These are phyloP conservation scores for Salix suchowensis DNA, from an alignment of 345 rosid genomes.

Conservation along the genomic window DNA sequence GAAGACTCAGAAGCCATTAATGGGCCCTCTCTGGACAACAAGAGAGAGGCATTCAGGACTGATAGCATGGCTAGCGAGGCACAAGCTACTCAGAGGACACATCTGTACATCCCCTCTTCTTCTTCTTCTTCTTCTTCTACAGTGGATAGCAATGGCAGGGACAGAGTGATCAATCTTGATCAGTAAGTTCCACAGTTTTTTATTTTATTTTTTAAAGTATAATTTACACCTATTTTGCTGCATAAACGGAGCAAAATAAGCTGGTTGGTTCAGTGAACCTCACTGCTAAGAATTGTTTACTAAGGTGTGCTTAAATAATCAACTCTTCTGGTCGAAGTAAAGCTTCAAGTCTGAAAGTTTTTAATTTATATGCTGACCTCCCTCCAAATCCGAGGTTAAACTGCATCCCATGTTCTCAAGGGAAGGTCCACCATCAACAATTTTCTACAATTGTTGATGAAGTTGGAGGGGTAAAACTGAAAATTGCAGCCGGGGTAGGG, in stretches of 20 bases:
- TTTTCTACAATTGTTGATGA: background rate
- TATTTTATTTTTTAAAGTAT: background rate
- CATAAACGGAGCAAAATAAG: background rate
- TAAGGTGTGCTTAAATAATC: background rate
- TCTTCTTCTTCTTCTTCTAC: slow-evolving; percentile 9
- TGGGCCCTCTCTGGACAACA: slow-evolving; percentile 13
- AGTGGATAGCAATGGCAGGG: slow-evolving; percentile 18
- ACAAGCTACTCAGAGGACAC: slow-evolving; percentile 3
- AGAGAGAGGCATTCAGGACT: slow-evolving; percentile 1
- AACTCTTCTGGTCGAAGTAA: background rate
- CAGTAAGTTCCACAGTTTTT: slow-evolving; percentile 42
- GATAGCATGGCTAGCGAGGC: background rate
- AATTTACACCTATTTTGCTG: background rate
- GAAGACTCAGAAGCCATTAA: slow-evolving; percentile 6
- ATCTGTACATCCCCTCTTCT: slow-evolving; percentile 18
- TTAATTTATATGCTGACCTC: background rate
- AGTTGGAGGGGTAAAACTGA: background rate
- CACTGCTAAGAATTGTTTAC: background rate
- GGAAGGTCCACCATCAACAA: background rate
- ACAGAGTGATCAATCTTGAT: slow-evolving; percentile 51
- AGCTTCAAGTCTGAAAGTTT: background rate
- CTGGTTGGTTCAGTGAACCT: background rate
- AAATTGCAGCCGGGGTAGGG: background rate
- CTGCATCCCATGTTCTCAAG: background rate
- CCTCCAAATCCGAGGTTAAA: too few species aligned